Evolutionary conservation across 2,329 filamentous ascomycete species (phyloP), one percentile per base, ranked within the genome.

Genomic region (Penicillium sp.): DNA sequence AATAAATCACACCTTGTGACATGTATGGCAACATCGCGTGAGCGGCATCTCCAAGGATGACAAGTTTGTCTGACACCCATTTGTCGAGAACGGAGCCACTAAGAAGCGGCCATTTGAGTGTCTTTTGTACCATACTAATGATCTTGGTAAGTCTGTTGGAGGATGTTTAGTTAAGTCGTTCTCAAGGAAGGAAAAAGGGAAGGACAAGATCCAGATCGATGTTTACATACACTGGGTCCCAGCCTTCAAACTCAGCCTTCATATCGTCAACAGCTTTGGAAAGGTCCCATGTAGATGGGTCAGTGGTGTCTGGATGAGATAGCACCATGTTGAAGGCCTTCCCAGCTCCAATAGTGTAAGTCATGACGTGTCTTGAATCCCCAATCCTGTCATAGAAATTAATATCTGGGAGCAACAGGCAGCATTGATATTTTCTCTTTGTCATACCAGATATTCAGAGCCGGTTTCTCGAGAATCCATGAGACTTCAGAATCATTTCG

Each of bases 271-370:
- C 47, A 11, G 42, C 35, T 35, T 58, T 12, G 54, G 64, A 67
- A 70, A 73, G 5, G 4, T 65, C 69, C 1, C 60, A 51, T 1
- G 42, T 43, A 6, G 45, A 20, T 0, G 73, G 69, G 29, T 77
- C 70, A 0, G 64, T 65, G 6, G 63, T 47, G 56, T 79, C 77
- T 8, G 66, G 66, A 57, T 79, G 76, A 6, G 75, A 78, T 0
- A 80, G 63, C 0, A 79, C 77, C 73, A 80, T 75, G 57, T 79
- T 79, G 64, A 79, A 79, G 0, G 74, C 68, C 43, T 74, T 70
- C 2, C 76, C 75, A 1, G 65, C 67, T 1, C 75, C 69, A 9
- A 81, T 81, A 0, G 76, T 59, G 40, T 67, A 67, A 12, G 64
- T 74, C 75, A 81, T 80, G 12, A 77, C 75, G 54, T 80, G 77